Percentiles rank a stretch among this genome's conserved stretches.
Conservation (phyloP, 495 filamentous ascomycete genomes). For the Bathelium albidoporum region DNA sequence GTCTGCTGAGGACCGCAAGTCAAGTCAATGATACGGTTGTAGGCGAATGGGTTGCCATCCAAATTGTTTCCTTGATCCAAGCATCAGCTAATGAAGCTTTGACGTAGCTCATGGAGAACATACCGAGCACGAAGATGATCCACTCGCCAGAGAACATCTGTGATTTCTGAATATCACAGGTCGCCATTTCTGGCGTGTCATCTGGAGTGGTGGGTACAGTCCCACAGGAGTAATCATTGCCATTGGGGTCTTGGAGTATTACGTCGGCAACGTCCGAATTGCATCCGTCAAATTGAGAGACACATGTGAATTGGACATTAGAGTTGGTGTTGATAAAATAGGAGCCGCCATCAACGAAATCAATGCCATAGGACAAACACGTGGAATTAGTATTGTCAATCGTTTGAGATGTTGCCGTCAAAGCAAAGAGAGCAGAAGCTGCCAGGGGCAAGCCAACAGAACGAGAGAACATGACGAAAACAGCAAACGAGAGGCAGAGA, state of each 20-base stretch:
- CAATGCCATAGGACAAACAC: conserved; percentile 11
- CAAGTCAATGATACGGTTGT: conserved; percentile 11
- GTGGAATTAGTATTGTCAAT: conserved; percentile 7
- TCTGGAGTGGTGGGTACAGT: conserved; percentile 6
- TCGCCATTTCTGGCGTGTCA: conserved; percentile 6
- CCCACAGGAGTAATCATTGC: conserved; percentile 12
- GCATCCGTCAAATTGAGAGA: conserved; percentile 15
- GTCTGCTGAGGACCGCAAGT: conserved; percentile 8
- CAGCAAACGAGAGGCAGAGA: neutral
- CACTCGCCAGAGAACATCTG: conserved; percentile 12
- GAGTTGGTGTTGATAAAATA: conserved; percentile 16
- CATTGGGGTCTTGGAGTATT: conserved; percentile 8
- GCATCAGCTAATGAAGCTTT: neutral
- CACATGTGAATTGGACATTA: conserved; percentile 10
- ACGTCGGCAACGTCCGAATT: conserved; percentile 8
- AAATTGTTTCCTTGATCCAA: conserved; percentile 8
- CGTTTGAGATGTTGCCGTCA: neutral
- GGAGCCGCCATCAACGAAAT: conserved; percentile 11
- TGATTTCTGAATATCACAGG: conserved; percentile 11
- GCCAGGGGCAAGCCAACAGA: neutral
- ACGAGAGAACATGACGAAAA: conserved; percentile 3
- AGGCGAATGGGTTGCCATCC: conserved; percentile 11
- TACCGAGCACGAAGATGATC: conserved; percentile 11
- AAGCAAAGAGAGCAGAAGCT: conserved; percentile 1
- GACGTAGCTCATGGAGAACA: neutral